Conservation (phyloP, 441 rosid species). For the Arabidopsis lyrata region DNA sequence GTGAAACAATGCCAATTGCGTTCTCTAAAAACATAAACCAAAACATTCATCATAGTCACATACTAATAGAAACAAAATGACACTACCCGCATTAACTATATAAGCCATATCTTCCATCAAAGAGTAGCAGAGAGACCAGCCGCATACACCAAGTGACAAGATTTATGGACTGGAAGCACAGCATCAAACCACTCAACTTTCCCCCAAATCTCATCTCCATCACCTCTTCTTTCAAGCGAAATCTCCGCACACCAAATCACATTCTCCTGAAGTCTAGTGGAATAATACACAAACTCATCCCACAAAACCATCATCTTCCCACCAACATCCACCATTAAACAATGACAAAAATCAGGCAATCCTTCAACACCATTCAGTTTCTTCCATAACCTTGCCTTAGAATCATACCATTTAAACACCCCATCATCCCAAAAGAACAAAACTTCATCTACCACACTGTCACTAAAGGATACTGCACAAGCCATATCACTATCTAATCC, state of each 20-base stretch:
- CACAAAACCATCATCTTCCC: constrained; percentile 4
- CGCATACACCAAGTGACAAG: neutral
- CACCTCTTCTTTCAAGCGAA: neutral
- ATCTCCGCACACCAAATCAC: neutral
- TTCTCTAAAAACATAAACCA: neutral
- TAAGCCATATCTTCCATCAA: neutral
- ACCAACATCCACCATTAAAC: neutral
- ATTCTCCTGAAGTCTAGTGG: neutral
- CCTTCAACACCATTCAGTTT: neutral
- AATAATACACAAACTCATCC: neutral
- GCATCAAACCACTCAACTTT: neutral
- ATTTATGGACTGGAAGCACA: neutral
- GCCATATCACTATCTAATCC: neutral
- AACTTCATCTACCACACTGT: neutral
- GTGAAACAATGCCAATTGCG: neutral
- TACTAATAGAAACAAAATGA: neutral
- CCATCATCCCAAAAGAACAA: neutral
- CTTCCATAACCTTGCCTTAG: neutral
- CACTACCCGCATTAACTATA: neutral
- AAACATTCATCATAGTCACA: neutral
- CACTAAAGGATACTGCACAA: neutral
- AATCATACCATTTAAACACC: neutral
- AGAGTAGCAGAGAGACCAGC: neutral
- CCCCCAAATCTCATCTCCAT: neutral
- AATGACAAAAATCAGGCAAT: neutral